A percentile compares a stretch with the other conserved stretches of the same genome.
These are phyloP conservation scores for Acidomyces sp. DNA, from an alignment of 495 filamentous ascomycete genomes.

Conservation along the genomic window DNA sequence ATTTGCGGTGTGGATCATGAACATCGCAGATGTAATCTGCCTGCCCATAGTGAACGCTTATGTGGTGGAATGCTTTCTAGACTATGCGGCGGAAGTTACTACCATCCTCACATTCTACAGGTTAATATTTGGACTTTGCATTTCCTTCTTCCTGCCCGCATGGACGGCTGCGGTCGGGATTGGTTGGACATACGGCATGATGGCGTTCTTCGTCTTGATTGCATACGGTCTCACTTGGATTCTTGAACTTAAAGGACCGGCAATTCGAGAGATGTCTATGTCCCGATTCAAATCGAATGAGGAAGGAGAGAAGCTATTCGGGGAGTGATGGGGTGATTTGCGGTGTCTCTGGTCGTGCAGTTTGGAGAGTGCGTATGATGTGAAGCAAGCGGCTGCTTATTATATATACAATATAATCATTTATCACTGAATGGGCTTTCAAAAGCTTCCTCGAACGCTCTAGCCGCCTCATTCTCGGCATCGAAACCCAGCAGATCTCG, in stretches of 20 bases:
- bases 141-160: conserved; percentile 37
- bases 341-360: too few species aligned
- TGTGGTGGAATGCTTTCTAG: neutral
- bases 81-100: neutral
- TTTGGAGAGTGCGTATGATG: too few species aligned
- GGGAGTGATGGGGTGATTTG: too few species aligned
- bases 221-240: too few species aligned
- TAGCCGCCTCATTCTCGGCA: neutral
- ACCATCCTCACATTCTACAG: neutral
- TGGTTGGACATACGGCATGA: conserved; percentile 42
- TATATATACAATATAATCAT: too few species aligned
- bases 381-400: too few species aligned
- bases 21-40: conserved; percentile 30
- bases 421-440: too few species aligned
- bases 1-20: conserved; percentile 34
- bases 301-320: too few species aligned
- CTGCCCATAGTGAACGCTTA: neutral
- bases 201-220: too few species aligned
- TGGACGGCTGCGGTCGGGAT: conserved; percentile 35
- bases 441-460: neutral
- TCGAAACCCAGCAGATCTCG: neutral
- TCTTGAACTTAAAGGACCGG: too few species aligned
- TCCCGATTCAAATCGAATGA: too few species aligned
- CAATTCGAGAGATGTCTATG: too few species aligned
- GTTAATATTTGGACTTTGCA: conserved; percentile 5